Base-by-base conservation (phyloP, 225 moss, liverwort and hornwort species). In the Sphagnum tenellum region DNA sequence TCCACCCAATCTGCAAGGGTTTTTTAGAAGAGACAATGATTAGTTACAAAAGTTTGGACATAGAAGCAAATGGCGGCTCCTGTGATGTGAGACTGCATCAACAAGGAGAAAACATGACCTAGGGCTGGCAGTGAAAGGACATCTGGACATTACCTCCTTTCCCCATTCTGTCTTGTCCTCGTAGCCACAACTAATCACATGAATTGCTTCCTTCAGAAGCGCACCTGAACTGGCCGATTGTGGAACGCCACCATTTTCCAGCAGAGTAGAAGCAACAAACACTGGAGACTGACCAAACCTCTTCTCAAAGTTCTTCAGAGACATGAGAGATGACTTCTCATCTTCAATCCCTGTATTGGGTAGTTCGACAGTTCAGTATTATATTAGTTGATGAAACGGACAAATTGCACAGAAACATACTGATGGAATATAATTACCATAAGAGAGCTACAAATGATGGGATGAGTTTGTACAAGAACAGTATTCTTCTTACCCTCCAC, bases 81-180 rank as follows among this genome's bases (percentile, higher is more conserved):
- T 29, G 29, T 29, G 29, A 29, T 29, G 29, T 29, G 29, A 29
- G 29, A 29, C 29, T 29, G 29, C 29, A 29, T 1, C 9, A 52
- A 52, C 52, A 5, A 52, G 52, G 52, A 52, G 53, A 5, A 46
- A 7, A n/a, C 66, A 14, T 45, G 45, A 3, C 9, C 52, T 5
- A 9, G 9, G 9, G 6, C 7, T 52, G 9, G 52, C 52, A 52
- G 52, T 9, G 9, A 5, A 5, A 52, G 52, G 52, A 9, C 52
- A 52, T 6, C 52, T 9, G 7, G 9, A 52, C 7, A 52, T 52
- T 69, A 88, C 94, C 87, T 95, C 94, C 69, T 95, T 95, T n/a
- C 94, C 94, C 94, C 94, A 95, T 46, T 95, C 94, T 3, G 94
- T 88, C 69, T 95, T 95, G 75, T 88, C 91, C 71, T 95, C 94